Base-by-base conservation (phyloP, 306 rosid genomes). In the Corylus heterophylla region DNA sequence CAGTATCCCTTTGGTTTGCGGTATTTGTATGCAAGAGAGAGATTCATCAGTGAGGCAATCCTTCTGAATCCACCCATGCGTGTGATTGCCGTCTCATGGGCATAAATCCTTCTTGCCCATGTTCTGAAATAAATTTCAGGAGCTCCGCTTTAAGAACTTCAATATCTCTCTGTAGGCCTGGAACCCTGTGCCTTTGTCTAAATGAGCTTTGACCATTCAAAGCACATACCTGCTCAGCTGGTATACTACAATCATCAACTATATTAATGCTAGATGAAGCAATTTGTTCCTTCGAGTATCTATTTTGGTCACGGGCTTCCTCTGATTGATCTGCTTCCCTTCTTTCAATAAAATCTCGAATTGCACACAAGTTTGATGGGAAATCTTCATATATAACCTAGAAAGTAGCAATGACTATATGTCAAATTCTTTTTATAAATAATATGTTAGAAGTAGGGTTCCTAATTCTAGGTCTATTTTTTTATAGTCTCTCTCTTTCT, bases 61-160 rank as follows among this genome's bases (percentile, higher is more conserved):
- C 81, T 93, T 83, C 97, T 90, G 85, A 91, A 90, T 35, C 98
- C 98, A 42, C 98, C 98, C 97, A 89, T 93, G 39, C 88, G 95
- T 55, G 93, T 87, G 48, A 93, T 91, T 56, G 97, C 93, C 89
- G 91, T 83, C 98, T 88, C 98, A 93, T 89, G 73, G 97, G 98
- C 98, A 93, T 93, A 78, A 91, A 93, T 80, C 97, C 97, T 90
- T 90, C 97, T 69, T 91, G 98, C 55, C 98, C 98, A 76, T 89
- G 85, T 58, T 93, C 97, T 20, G 89, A 83, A 79, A 91, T 83
- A 76, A 93, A 91, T 67, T 90, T 93, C 74, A 84, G 78, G 61
- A 93, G 88, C 89, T 90, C 97, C 9, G 88, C 73, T 81, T 91
- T 93, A 25, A 91, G 88, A 82, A 93, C 87, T 83, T 91, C 91